Base-by-base conservation (phyloP, 768 basidiomycete species). In the Cyclocybe cylindracea region DNA sequence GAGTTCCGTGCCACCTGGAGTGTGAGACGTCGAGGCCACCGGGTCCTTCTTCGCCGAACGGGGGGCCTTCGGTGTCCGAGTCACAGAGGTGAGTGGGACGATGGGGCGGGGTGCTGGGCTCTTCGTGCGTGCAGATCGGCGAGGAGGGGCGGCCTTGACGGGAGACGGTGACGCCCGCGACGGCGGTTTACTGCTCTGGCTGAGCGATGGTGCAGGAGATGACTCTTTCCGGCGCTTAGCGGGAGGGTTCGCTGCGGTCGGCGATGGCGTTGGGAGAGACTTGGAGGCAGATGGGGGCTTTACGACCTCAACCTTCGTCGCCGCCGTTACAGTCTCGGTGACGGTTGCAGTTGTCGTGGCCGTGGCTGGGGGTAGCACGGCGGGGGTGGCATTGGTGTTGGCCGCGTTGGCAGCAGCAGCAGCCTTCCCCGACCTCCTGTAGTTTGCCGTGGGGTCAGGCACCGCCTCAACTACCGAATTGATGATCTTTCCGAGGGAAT, bases 371-470 rank as follows among this genome's bases (percentile, higher is more conserved):
- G 60, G 41, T 7, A 51, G 49, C 16, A 60, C 36, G 13, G 67
- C 63, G 4, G 67, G 40, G n/a, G 58, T 63, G 24, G 68, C 60
- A 1, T 70, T 59, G n/a, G 65, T 59, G 14, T 65, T 53, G 29
- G 63, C 51, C 14, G 66, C 67, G 9, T 60, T 61, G 19, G 65
- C 51, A 16, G 63, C 54, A 9, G 67, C 69, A 7, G 66, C 61
- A 0, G 68, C 59, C 44, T 77, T 76, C 43, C 74, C 74, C 1
- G 89, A 89, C 57, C 90, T 85, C 55, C 93, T 85, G 67, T 95
- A 96, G 44, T 79, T 84, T 29, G 76, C 81, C 33, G 76, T 79
- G 1, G 92, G 90, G 66, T 94, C 94, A 2, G 94, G 94, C 0
- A 64, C 59, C 10, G 94, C 90, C 14, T 80, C 75, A 37, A 87